Evolutionary conservation across 2,329 filamentous ascomycete genomes (phyloP).

Genomic region (Shiraia sp.): DNA sequence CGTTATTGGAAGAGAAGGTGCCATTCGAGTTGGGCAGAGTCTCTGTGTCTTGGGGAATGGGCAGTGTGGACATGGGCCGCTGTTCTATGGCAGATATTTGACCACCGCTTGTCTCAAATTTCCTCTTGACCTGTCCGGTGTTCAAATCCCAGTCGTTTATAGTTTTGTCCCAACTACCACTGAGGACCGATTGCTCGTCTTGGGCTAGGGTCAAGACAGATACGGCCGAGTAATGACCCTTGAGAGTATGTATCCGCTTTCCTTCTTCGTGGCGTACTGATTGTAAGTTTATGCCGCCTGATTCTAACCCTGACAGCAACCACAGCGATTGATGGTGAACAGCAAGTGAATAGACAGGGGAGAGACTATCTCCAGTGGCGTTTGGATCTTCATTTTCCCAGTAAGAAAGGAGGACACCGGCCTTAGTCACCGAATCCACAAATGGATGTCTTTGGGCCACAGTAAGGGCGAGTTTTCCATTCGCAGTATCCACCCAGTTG

Average conservation of each 20-base stretch:
- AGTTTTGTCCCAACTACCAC: slow-evolving; percentile 95
- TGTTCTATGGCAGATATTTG: slow-evolving; percentile 90
- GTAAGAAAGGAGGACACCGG: slow-evolving; percentile 90
- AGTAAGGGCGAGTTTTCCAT: slow-evolving; percentile 89
- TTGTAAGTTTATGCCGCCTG: slow-evolving; percentile 89
- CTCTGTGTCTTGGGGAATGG: slow-evolving; percentile 74
- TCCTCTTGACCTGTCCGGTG: slow-evolving; percentile 74
- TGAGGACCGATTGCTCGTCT: slow-evolving; percentile 85
- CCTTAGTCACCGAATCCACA: slow-evolving; percentile 95
- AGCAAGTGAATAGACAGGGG: slow-evolving; percentile 91
- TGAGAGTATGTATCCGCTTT: slow-evolving; percentile 79
- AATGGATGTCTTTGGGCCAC: slow-evolving; percentile 96
- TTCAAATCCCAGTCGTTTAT: slow-evolving; percentile 95
- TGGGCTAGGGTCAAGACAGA: slow-evolving; percentile 80
- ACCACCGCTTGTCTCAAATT: slow-evolving; percentile 75
- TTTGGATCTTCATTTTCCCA: slow-evolving; percentile 94
- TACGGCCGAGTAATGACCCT: slow-evolving; percentile 87
- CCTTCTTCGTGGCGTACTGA: slow-evolving; percentile 94
- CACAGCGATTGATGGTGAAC: slow-evolving; percentile 88
- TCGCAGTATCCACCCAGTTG: slow-evolving; percentile 92
- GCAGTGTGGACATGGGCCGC: slow-evolving; percentile 73
- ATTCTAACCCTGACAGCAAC: slow-evolving; percentile 88
- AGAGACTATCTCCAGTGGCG: slow-evolving; percentile 63
- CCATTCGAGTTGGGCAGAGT: slow-evolving; percentile 58
- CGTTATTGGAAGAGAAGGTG: slow-evolving; percentile 78